Percentiles rank a stretch among this genome's conserved stretches.
These are phyloP conservation scores for Zopfia rhizophila DNA, from an alignment of 2,329 filamentous ascomycete species.

Conservation along the genomic window DNA sequence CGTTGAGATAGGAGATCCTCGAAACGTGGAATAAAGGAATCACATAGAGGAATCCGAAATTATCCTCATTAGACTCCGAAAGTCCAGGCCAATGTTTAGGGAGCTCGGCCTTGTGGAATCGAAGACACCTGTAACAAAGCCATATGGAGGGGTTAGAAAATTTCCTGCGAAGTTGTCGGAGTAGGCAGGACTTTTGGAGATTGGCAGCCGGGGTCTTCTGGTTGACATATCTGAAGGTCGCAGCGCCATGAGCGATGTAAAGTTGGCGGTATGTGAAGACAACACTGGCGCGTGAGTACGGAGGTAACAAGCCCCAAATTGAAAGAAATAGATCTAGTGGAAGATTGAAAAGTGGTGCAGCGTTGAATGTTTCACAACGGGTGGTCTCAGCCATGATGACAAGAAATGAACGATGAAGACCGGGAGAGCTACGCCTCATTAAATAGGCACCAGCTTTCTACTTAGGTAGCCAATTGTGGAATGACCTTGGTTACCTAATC, in stretches of 20 bases:
- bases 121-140: slow-evolving; percentile 10
- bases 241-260: neutral
- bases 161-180: slow-evolving; percentile 5
- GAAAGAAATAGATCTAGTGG: slow-evolving; percentile 3
- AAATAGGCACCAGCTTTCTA: neutral
- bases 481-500: too few relatives aligned
- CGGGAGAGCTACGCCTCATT: neutral
- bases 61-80: neutral
- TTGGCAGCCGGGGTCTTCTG: neutral
- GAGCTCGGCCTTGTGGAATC: slow-evolving; percentile 8
- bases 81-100: neutral
- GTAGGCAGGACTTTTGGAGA: neutral
- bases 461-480: neutral
- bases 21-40: neutral
- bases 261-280: slow-evolving; percentile 2
- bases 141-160: slow-evolving; percentile 5
- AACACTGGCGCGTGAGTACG: neutral
- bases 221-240: neutral
- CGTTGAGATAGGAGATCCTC: too few relatives aligned
- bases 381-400: neutral
- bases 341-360: slow-evolving; percentile 6
- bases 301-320: slow-evolving; percentile 5
- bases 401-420: neutral
- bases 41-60: neutral
- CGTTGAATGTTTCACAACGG: neutral